Evolutionary conservation across 2,329 filamentous ascomycete species (phyloP).

Genomic region (Teratosphaeria destructans): DNA sequence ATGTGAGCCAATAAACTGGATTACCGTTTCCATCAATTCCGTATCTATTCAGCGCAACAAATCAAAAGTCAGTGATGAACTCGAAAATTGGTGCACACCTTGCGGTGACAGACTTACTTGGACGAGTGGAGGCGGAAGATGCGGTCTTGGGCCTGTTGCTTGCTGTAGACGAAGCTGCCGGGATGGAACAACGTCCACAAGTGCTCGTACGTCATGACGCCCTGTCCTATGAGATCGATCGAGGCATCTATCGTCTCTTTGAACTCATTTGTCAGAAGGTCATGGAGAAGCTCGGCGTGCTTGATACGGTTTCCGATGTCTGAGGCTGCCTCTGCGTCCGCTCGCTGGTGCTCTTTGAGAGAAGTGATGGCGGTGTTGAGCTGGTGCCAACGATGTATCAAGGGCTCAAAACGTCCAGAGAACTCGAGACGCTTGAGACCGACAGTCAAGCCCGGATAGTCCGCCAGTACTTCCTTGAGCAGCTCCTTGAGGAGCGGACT

Average conservation of each 20-base stretch:
- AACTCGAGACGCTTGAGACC: conserved; percentile 53
- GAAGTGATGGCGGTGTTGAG: conserved; percentile 30
- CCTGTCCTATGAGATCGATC: conserved; percentile 26
- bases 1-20: conserved; percentile 28
- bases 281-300: conserved; percentile 30
- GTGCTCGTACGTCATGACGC: conserved; percentile 26
- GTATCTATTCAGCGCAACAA: conserved; percentile 6
- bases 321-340: conserved; percentile 1
- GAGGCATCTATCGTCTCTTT: conserved; percentile 31
- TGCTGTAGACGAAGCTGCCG: conserved; percentile 24
- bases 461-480: conserved; percentile 44
- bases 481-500: conserved; percentile 50
- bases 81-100: too few relatives aligned
- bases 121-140: conserved; percentile 24
- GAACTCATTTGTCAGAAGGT: conserved; percentile 32
- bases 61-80: too few relatives aligned
- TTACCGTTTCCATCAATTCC: conserved; percentile 24
- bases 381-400: conserved; percentile 54
- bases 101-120: not conserved
- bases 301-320: conserved; percentile 12
- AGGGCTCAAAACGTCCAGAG: conserved; percentile 45
- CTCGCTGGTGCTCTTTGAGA: conserved; percentile 7
- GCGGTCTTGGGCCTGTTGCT: conserved; percentile 28
- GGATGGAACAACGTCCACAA: conserved; percentile 28
- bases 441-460: conserved; percentile 41